Percentiles rank a stretch among this genome's conserved stretches.
Conservation (phyloP, 176 grass and related monocot species). For the Triticum urartu region DNA sequence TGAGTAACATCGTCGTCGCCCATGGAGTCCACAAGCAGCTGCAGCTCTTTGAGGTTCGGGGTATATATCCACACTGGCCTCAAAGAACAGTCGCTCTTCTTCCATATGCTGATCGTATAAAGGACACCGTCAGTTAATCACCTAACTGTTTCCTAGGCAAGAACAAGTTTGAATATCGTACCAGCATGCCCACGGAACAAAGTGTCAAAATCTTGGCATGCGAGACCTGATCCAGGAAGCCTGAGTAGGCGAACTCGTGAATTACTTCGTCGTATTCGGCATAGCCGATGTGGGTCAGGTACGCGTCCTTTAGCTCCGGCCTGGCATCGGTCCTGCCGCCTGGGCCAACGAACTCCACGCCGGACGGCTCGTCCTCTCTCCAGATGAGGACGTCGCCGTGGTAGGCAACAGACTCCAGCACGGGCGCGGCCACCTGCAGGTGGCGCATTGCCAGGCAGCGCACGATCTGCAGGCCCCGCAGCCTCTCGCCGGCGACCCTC, state of each 20-base stretch:
- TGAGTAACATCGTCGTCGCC: background rate
- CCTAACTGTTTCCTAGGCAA: background rate
- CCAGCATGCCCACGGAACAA: conserved; percentile 38
- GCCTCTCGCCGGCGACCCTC: conserved; percentile 28
- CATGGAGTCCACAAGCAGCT: conserved; percentile 41
- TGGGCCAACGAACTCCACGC: background rate
- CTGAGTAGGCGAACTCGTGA: background rate
- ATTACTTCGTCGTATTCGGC: background rate
- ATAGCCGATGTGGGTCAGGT: conserved; percentile 26
- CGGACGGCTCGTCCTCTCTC: background rate
- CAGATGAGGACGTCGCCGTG: background rate
- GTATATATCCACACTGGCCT: background rate
- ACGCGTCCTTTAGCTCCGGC: conserved; percentile 37
- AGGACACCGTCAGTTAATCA: background rate
- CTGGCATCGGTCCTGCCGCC: background rate
- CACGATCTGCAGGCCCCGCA: conserved; percentile 39
- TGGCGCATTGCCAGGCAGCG: conserved; percentile 2
- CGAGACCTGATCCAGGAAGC: conserved; percentile 15
- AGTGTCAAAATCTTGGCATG: conserved; percentile 42
- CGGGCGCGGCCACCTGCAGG: conserved; percentile 25
- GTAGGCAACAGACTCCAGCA: conserved; percentile 45
- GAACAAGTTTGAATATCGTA: background rate
- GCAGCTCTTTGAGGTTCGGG: conserved; percentile 56
- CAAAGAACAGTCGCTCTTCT: background rate
- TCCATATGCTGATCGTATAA: conserved; percentile 23